These are phyloP conservation scores for Tylopilus plumbeoviolaceoides DNA, from an alignment of 768 basidiomycete species.

Conservation along the genomic window DNA sequence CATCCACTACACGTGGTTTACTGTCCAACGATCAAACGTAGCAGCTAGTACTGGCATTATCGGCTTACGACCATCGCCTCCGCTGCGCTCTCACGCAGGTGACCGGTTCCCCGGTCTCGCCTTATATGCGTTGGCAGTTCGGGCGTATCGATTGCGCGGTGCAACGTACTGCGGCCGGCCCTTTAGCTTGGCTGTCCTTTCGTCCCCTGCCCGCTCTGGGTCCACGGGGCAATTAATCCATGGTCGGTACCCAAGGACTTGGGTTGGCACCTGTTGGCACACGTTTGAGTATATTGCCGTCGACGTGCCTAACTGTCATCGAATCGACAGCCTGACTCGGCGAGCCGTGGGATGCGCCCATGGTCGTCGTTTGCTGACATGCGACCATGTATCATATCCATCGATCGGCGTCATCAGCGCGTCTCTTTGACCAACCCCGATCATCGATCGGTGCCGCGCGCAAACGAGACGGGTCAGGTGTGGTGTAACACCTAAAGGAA, in stretches of 20 bases:
- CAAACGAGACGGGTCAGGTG: too few species aligned
- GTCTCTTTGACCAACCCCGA: conserved; percentile 1
- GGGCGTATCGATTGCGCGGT: not conserved
- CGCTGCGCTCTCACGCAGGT: not conserved
- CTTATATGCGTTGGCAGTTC: not conserved
- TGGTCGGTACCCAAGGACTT: not conserved
- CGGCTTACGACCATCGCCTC: not conserved
- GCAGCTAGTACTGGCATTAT: too few species aligned
- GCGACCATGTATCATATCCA: too few species aligned
- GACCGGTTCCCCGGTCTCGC: not conserved
- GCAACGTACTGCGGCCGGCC: not conserved
- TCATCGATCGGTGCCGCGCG: conserved; percentile 11
- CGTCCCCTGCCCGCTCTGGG: not conserved
- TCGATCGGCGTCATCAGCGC: too few species aligned
- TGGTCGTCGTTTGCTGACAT: too few species aligned
- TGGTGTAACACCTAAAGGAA: too few species aligned
- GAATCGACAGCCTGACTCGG: too few species aligned
- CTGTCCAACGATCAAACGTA: too few species aligned
- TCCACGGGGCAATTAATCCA: conserved; percentile 3
- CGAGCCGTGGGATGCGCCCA: too few species aligned
- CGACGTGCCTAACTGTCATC: conserved; percentile 9
- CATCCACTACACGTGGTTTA: not conserved
- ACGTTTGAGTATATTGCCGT: too few species aligned
- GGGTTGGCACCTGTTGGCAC: too few species aligned
- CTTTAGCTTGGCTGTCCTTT: not conserved